Conservation (phyloP, 768 basidiomycete genomes). For the Goffeauzyma gilvescens region DNA sequence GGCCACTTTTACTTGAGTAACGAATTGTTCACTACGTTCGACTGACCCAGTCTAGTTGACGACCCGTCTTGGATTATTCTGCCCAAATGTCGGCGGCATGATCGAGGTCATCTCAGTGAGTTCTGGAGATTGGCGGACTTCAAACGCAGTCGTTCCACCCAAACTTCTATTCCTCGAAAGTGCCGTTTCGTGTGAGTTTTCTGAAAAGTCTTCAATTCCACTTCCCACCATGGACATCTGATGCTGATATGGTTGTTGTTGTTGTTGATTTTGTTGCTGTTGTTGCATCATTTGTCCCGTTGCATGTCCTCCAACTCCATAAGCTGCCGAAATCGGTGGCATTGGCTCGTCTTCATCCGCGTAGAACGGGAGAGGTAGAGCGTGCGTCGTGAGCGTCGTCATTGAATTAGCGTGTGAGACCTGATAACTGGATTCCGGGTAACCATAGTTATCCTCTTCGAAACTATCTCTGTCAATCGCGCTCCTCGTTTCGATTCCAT, state of each 20-base stretch:
- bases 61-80: no score
- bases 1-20: no score
- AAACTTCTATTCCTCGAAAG: neutral
- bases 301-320: no score
- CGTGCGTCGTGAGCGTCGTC: no score
- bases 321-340: conserved; percentile 2
- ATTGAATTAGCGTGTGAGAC: conserved; percentile 4
- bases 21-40: no score
- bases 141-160: conserved; percentile 9
- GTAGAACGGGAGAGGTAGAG: no score
- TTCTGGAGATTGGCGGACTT: conserved; percentile 1
- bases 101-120: conserved; percentile 10
- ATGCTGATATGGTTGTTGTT: conserved; percentile 1
- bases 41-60: no score
- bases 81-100: no score
- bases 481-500: conserved; percentile 26
- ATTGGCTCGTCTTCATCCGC: neutral
- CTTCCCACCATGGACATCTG: neutral
- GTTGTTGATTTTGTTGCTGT: neutral
- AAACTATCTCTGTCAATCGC: conserved; percentile 7
- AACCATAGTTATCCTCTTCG: conserved; percentile 4
- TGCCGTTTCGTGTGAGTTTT: neutral
- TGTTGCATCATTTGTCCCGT: no score
- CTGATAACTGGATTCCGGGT: conserved; percentile 2
- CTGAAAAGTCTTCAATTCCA: neutral